Base-by-base conservation (phyloP, 192 early-diverging fungal genomes). In the Coemansia sp. region DNA sequence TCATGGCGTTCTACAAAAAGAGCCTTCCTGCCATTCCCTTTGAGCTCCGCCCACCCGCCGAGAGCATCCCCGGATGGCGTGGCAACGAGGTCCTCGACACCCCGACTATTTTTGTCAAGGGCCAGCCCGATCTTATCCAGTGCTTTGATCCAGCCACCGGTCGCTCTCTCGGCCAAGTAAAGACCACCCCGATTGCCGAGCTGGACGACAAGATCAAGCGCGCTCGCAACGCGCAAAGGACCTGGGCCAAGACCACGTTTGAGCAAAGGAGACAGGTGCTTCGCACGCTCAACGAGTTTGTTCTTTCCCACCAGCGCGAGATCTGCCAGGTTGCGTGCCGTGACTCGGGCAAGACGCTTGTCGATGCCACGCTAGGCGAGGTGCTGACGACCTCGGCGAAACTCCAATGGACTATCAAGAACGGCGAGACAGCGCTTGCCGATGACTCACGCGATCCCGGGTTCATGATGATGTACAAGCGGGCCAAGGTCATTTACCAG, bases 101-200 rank as follows among this genome's bases (percentile, higher is more conserved):
- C 39, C 78, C 78, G 18, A 62, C 69, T 23, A 81, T 81, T 39
- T 4, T 67, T 2, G 73, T 75, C 2, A 25, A 55, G 30, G 61
- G 37, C 16, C 46, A 45, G 1, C 69, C 78, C 2, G 69, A 68
- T 10, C 77, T 75, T 26, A 93, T 95, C 68, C 81, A 86, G 25
- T 93, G 92, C 70, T 95, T 88, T 64, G 93, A 95, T 37, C 93
- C 93, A 9, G 85, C 93, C 29, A 94, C 93, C 20, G 93, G 92
- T 18, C 83, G 87, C 45, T 85, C 83, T 20, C 84, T 95, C 26
- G 87, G 83, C 26, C 82, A 73, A 8, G 87, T 90, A 37, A 83
- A 68, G 40, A 79, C 83, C 25, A 85, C 86, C 20, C 82, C 88
- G 7, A 66, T 75, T 0, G 76, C 74, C 13, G 80, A 93, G 64